Evolutionary conservation across 208 protist genomes (phyloP).

Genomic region (Acanthamoeba lenticulata): DNA sequence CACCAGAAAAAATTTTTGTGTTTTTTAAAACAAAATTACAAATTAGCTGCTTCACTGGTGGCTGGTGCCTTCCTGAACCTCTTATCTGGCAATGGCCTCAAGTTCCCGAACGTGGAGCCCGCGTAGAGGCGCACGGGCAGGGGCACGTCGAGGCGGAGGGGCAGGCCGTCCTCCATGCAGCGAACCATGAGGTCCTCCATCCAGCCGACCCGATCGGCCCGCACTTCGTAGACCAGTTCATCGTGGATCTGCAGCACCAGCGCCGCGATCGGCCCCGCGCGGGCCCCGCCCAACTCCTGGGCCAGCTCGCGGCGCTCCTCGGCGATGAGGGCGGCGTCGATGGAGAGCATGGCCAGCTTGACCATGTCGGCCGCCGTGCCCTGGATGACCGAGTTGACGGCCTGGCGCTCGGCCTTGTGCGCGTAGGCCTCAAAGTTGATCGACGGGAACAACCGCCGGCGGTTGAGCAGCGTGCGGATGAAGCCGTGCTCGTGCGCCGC

Average conservation of each 20-base stretch:
- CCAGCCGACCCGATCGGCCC: slow-evolving; percentile 38
- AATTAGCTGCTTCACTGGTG: too few relatives aligned
- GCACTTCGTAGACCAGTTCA: slow-evolving; percentile 42
- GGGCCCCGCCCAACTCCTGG: too few relatives aligned
- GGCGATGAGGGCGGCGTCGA: slow-evolving; percentile 9
- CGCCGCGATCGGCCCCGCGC: neutral
- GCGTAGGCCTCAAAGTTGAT: slow-evolving; percentile 43
- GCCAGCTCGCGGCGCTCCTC: neutral
- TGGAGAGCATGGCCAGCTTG: slow-evolving; percentile 55
- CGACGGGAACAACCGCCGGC: slow-evolving; percentile 16
- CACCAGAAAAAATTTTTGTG: too few relatives aligned
- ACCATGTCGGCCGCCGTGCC: slow-evolving; percentile 53
- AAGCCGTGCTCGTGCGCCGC: neutral
- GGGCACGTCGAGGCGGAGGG: slow-evolving; percentile 34
- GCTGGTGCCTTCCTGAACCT: too few relatives aligned
- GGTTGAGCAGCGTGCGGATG: slow-evolving; percentile 37
- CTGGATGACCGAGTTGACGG: slow-evolving; percentile 61
- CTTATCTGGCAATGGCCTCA: too few relatives aligned
- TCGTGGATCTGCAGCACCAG: slow-evolving; percentile 47
- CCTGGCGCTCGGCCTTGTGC: slow-evolving; percentile 50
- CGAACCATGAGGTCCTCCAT: slow-evolving; percentile 13
- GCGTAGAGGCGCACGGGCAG: slow-evolving; percentile 49
- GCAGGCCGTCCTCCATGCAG: slow-evolving; percentile 49
- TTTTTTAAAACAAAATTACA: too few relatives aligned
- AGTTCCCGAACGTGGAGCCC: too few relatives aligned